Evolutionary conservation across 345 rosid species (phyloP).

Genomic region (Corymbia maculata): DNA sequence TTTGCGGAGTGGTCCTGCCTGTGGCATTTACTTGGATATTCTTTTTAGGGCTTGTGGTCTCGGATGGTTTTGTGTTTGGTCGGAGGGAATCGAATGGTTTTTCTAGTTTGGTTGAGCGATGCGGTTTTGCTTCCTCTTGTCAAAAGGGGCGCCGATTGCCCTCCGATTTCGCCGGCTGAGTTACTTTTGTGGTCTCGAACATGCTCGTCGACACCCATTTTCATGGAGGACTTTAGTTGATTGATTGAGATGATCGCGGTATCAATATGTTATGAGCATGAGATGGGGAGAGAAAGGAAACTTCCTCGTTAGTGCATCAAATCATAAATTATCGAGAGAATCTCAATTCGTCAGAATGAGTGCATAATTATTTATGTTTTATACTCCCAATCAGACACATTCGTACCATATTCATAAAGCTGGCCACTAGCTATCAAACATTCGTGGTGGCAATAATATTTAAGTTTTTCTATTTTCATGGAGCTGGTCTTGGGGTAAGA

Average conservation of each 20-base stretch:
- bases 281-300: neutral
- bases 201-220: neutral
- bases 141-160: neutral
- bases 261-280: neutral
- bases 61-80: neutral
- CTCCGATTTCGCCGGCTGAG: neutral
- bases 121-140: neutral
- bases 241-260: neutral
- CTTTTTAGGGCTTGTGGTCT: neutral
- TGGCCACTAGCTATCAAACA: neutral
- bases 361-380: neutral
- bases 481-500: neutral
- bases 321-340: neutral
- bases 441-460: neutral
- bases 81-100: neutral
- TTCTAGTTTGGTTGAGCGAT: neutral
- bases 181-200: neutral
- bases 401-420: neutral
- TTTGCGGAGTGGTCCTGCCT: neutral
- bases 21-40: neutral
- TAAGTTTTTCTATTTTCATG: neutral
- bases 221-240: neutral
- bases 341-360: neutral
- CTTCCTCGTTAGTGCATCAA: neutral
- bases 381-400: neutral